Evolutionary conservation across 306 rosid genomes (phyloP).

Genomic region (Canavalia gladiata): DNA sequence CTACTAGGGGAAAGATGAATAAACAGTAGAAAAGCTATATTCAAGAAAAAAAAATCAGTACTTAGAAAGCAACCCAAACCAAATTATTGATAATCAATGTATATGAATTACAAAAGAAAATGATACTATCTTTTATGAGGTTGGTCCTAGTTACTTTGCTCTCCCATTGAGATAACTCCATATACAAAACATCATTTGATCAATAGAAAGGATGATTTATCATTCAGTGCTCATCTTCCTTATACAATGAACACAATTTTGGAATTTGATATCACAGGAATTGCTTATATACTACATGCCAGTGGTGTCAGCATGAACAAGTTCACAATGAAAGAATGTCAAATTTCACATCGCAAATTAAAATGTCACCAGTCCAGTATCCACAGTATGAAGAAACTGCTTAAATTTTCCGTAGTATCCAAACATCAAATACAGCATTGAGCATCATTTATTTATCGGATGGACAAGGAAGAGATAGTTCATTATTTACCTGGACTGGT

Average conservation of each 20-base stretch:
- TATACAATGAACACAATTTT: background rate
- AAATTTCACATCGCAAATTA: constrained; percentile 20
- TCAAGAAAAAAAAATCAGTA: constrained; percentile 38
- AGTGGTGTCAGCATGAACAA: constrained; percentile 11
- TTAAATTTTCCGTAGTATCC: constrained; percentile 18
- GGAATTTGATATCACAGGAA: constrained; percentile 17
- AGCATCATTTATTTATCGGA: constrained; percentile 25
- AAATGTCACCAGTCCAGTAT: constrained; percentile 24
- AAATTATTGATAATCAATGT: constrained; percentile 21
- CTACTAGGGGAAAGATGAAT: constrained; percentile 3
- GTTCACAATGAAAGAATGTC: constrained; percentile 14
- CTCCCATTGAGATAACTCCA: constrained; percentile 27
- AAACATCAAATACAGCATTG: constrained; percentile 15
- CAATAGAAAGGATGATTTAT: constrained; percentile 21
- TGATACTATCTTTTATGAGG: constrained; percentile 14
- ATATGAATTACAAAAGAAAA: constrained; percentile 41
- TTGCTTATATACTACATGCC: background rate
- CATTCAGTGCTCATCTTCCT: constrained; percentile 10
- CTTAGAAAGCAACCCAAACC: constrained; percentile 35
- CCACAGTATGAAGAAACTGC: background rate
- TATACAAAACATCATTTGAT: constrained; percentile 29
- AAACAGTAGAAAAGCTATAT: constrained; percentile 1
- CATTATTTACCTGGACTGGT: constrained; percentile 75
- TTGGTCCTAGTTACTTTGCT: constrained; percentile 4
- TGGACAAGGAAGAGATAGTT: constrained; percentile 39